Base-by-base conservation (phyloP, 2,329 filamentous ascomycete genomes). In the Mariannaea elegans region DNA sequence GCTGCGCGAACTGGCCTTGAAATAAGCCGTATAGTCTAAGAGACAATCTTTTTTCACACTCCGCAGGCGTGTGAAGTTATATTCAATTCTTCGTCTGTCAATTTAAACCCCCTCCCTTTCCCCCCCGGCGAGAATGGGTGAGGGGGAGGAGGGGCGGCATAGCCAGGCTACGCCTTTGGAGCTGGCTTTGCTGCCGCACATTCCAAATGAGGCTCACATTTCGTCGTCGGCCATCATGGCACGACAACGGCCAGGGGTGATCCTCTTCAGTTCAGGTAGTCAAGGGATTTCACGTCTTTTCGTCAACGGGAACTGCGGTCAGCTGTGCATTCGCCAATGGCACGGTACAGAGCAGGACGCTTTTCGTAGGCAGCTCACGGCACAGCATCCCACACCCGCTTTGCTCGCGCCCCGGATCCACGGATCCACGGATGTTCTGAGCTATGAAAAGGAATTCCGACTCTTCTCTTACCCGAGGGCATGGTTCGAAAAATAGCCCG, bases 121-220 rank as follows among this genome's bases (percentile, higher is more conserved):
- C 36, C 36, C 14, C 27, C 27, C 12, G 27, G 7, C 27, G 27
- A 31, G 27, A 7, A 31, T 7, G 7, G 12, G 27, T 31, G 27
- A 14, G 32, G 32, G 32, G 13, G 32, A 14, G 19, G 21, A 42
- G 39, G 19, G 13, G 39, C 39, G 7, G 39, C 18, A 42, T 21
- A 16, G 18, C 23, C 18, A 23, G 14, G 39, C 39, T 42, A 9
- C 32, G 12, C 32, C 10, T 21, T n/a, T 16, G 39, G 18, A 23
- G 19, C 39, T 42, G 18, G 46, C 12, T 42, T 24, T 21, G 39
- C 39, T 21, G 18, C 18, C 9, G 7, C 39, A 18, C 18, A 36
- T 62, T 49, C 56, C 56, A 31, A 62, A 66, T 59, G 65, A 66
- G 64, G 64, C 62, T 69, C 67, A 61, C 54, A 49, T 56, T 29